Conservation (phyloP, 345 rosid species). For the Ricinus communis region DNA sequence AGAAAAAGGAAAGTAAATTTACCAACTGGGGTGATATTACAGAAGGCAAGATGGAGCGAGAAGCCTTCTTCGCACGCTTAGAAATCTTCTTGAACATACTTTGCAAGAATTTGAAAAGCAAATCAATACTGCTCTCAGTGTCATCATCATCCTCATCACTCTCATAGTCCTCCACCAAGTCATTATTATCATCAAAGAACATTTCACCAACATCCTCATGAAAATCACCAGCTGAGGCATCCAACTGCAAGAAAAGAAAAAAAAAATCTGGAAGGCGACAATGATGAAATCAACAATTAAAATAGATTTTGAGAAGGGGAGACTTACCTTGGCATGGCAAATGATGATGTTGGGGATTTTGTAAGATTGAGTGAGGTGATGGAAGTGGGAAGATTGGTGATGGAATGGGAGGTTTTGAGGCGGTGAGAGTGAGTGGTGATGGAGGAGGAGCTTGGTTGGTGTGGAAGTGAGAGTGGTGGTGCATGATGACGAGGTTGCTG, state of each 20-base stretch:
- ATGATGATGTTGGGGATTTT: constrained; percentile 1
- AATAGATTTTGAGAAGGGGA: neutral
- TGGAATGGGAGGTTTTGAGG: constrained; percentile 3
- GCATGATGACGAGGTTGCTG: neutral
- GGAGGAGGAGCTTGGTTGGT: constrained; percentile 10
- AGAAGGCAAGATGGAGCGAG: constrained; percentile 59
- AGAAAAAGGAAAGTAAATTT: constrained; percentile 8
- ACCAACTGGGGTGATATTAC: constrained; percentile 69
- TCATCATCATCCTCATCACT: constrained; percentile 47
- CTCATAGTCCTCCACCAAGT: constrained; percentile 35
- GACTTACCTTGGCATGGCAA: constrained; percentile 25
- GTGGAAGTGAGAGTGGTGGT: neutral
- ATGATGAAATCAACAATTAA: neutral
- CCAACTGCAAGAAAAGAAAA: constrained; percentile 35
- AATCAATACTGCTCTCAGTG: constrained; percentile 69
- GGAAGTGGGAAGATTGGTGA: constrained; percentile 1
- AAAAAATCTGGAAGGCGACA: neutral
- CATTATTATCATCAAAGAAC: constrained; percentile 42
- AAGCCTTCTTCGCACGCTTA: constrained; percentile 68
- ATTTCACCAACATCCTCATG: constrained; percentile 37
- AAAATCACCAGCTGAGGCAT: constrained; percentile 37
- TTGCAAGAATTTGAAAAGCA: constrained; percentile 59
- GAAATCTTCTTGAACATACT: constrained; percentile 65
- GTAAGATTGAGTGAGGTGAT: neutral
- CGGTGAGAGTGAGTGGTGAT: neutral